phyloP scores from a whole-genome alignment of 2,329 filamentous ascomycete genomes.

The Domatiomyces catenatus region DNA sequence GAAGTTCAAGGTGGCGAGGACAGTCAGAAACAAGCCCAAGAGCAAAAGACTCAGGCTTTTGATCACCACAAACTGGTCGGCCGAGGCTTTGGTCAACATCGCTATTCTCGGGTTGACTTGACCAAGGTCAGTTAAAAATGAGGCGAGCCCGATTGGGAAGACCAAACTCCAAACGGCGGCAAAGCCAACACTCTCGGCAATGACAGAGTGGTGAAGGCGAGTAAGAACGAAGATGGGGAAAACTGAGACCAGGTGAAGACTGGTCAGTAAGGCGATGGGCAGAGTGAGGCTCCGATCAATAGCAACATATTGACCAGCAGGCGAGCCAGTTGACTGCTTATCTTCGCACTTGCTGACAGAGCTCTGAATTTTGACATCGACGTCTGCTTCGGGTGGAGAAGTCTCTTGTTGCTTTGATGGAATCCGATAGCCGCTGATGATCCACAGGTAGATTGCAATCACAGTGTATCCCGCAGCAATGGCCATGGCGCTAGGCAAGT shows the following conservation, averaged over 20 bases:
- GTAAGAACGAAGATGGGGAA: slow-evolving; percentile 52
- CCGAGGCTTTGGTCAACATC: slow-evolving; percentile 4
- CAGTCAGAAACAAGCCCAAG: slow-evolving; percentile 78
- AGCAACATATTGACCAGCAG: slow-evolving; percentile 13
- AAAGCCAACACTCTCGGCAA: neutral
- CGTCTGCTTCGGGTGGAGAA: slow-evolving; percentile 12
- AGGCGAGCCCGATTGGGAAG: slow-evolving; percentile 33
- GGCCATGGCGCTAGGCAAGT: slow-evolving; percentile 93
- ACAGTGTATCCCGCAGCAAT: slow-evolving; percentile 90
- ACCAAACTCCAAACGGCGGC: slow-evolving; percentile 20
- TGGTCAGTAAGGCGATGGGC: slow-evolving; percentile 54
- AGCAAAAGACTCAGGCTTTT: slow-evolving; percentile 88
- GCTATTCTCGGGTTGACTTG: slow-evolving; percentile 47
- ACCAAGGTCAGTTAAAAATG: slow-evolving; percentile 22
- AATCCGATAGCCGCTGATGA: slow-evolving; percentile 56
- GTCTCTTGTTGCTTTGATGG: slow-evolving; percentile 7
- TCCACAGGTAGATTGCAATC: slow-evolving; percentile 87
- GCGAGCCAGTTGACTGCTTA: slow-evolving; percentile 1
- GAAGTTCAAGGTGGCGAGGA: slow-evolving; percentile 92
- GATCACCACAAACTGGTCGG: slow-evolving; percentile 35
- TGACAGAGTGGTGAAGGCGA: neutral
- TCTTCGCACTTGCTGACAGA: slow-evolving; percentile 10
- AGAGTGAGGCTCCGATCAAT: slow-evolving; percentile 28
- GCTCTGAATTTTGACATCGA: slow-evolving; percentile 20
- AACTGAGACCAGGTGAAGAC: slow-evolving; percentile 60